Percentiles rank a stretch among this genome's conserved stretches.
These are phyloP conservation scores for Saccharomycopsis sp. DNA, from an alignment of 805 yeast genomes.

Conservation along the genomic window DNA sequence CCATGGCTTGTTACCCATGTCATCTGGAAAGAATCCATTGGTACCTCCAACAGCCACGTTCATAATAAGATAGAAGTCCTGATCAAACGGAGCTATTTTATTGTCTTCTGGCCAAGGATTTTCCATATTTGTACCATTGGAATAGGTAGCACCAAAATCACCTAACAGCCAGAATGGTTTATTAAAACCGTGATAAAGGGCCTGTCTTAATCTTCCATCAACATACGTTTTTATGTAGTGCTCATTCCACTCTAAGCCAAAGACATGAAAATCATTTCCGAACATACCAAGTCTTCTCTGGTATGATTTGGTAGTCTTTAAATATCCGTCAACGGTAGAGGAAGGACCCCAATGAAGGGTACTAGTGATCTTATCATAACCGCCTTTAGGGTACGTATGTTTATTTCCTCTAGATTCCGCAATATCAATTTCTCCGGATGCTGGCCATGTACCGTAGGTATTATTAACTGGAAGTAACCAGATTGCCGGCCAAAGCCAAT, in stretches of 20 bases:
- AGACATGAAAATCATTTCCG: background rate
- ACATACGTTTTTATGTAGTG: background rate
- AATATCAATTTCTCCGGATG: background rate
- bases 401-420: conserved; percentile 1
- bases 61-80: background rate
- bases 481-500: conserved; percentile 1
- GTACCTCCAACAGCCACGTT: background rate
- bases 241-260: conserved; percentile 1
- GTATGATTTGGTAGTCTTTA: background rate
- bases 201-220: conserved; percentile 1
- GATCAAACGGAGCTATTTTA: background rate
- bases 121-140: background rate
- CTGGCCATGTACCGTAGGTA: background rate
- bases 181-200: background rate
- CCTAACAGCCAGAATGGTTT: background rate
- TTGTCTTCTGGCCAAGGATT: background rate
- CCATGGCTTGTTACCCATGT: conserved; percentile 1
- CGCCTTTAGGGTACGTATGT: background rate
- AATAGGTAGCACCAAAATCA: background rate
- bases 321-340: background rate
- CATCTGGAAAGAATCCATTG: background rate
- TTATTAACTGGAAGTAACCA: background rate
- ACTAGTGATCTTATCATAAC: background rate
- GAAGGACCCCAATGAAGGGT: conserved; percentile 3
- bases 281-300: background rate